Evolutionary conservation across 2,329 filamentous ascomycete species (phyloP).

Genomic region (Pseudopyricularia cyperi): DNA sequence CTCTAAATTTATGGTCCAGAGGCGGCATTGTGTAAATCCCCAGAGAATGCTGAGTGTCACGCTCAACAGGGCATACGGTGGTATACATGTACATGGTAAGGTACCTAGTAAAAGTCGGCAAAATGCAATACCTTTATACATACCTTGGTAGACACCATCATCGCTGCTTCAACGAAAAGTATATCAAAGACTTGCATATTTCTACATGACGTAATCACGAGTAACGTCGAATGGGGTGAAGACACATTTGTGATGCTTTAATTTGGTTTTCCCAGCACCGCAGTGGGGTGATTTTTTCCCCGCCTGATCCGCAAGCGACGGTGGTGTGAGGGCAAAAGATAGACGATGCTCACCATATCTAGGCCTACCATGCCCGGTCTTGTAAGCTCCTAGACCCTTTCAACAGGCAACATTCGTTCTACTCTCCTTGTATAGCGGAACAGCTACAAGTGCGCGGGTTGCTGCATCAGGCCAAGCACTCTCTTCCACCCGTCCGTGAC

Average conservation of each 20-base stretch:
- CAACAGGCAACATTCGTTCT: neutral
- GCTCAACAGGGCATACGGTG: no score
- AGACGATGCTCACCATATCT: neutral
- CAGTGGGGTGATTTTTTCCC: neutral
- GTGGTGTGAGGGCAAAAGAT: neutral
- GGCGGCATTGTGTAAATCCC: no score
- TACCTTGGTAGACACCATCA: neutral
- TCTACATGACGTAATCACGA: neutral
- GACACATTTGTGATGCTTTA: neutral
- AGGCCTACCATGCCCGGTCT: neutral
- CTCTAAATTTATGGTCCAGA: no score
- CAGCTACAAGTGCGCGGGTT: neutral
- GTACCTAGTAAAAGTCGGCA: no score
- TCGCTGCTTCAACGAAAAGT: no score
- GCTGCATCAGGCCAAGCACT: neutral
- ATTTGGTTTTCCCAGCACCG: neutral
- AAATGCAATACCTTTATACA: neutral
- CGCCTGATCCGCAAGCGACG: neutral
- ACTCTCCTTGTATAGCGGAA: neutral
- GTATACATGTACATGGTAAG: no score
- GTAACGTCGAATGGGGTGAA: neutral
- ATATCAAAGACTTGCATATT: neutral
- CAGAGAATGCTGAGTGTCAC: no score
- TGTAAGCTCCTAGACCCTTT: neutral
- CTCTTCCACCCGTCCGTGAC: neutral